These are phyloP conservation scores for Schizopora paradoxa DNA, from an alignment of 1,284 basidiomycete species.

Conservation along the genomic window DNA sequence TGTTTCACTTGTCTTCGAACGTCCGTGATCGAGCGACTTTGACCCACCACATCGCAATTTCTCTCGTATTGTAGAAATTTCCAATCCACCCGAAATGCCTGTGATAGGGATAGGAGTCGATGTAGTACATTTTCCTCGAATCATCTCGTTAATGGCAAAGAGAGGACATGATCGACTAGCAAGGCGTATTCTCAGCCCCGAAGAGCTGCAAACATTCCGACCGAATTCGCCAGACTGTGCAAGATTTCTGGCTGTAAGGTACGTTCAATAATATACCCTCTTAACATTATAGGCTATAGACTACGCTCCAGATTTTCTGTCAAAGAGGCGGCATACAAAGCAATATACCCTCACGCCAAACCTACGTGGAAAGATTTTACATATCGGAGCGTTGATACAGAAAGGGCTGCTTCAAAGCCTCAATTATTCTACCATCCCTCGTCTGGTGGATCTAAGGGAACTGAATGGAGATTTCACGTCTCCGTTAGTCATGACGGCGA, in stretches of 20 bases:
- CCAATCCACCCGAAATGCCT: no score
- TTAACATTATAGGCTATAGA: not conserved
- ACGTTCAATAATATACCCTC: slow-evolving; percentile 19
- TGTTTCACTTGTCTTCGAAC: no score
- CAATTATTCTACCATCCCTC: slow-evolving; percentile 39
- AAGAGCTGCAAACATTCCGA: slow-evolving; percentile 42
- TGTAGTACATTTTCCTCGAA: slow-evolving; percentile 64
- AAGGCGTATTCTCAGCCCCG: slow-evolving; percentile 56
- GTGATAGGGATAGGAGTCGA: slow-evolving; percentile 80
- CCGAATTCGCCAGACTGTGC: slow-evolving; percentile 34
- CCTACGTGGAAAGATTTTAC: slow-evolving; percentile 80
- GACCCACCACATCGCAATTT: no score
- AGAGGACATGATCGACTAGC: slow-evolving; percentile 47
- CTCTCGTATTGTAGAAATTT: no score
- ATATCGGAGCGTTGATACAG: slow-evolving; percentile 34
- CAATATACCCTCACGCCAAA: slow-evolving; percentile 56
- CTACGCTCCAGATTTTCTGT: slow-evolving; percentile 28
- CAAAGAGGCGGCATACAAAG: slow-evolving; percentile 91
- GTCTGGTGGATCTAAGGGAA: slow-evolving; percentile 8
- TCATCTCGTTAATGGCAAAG: slow-evolving; percentile 50
- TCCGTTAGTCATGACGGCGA: slow-evolving; percentile 85
- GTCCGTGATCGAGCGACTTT: no score
- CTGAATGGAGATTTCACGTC: slow-evolving; percentile 44
- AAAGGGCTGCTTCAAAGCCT: slow-evolving; percentile 41
- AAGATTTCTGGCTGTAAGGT: slow-evolving; percentile 66